These are phyloP conservation scores for Styphnolobium japonicum DNA, from an alignment of 306 rosid species.

Conservation along the genomic window DNA sequence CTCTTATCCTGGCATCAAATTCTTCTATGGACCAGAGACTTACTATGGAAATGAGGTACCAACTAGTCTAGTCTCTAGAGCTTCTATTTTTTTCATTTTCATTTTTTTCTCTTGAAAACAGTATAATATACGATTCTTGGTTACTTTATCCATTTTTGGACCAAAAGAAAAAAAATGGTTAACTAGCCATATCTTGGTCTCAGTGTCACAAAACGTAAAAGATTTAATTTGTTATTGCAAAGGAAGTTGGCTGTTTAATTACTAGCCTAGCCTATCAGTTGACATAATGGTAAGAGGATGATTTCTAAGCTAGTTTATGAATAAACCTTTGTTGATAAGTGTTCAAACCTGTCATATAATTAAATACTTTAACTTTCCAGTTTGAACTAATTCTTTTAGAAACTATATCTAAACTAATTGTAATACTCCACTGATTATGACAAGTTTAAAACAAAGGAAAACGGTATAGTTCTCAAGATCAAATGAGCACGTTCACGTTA, in stretches of 20 bases:
- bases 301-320: neutral
- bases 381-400: neutral
- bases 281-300: neutral
- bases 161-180: neutral
- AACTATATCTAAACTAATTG: neutral
- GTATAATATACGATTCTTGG: neutral
- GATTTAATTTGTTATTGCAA: neutral
- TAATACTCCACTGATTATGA: neutral
- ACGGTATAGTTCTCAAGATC: neutral
- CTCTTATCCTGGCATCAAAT: slow-evolving; percentile 98
- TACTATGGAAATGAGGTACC: slow-evolving; percentile 79
- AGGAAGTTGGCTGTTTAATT: neutral
- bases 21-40: slow-evolving; percentile 79
- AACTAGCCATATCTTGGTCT: neutral
- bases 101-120: neutral
- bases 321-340: neutral
- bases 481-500: neutral
- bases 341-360: neutral
- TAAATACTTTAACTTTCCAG: neutral
- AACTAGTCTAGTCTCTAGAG: neutral
- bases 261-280: neutral
- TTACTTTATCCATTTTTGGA: neutral
- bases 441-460: neutral
- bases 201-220: neutral
- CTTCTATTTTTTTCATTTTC: neutral